Evolutionary conservation across 257 asterid species (phyloP).

Genomic region (Ocimum tenuiflorum): DNA sequence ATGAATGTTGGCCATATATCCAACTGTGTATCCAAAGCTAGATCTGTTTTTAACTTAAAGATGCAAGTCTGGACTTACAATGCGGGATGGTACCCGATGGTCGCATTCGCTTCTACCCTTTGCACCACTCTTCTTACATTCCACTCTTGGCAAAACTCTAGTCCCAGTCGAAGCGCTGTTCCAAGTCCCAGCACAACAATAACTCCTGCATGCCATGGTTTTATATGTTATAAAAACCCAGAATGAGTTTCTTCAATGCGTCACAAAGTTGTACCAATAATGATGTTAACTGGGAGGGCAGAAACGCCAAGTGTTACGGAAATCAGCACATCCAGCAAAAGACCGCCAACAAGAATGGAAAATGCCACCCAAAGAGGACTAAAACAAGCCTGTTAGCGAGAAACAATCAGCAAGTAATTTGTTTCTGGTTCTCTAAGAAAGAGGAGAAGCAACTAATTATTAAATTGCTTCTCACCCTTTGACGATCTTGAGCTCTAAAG

Average conservation of each 20-base stretch:
- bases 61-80: conserved; percentile 27
- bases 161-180: conserved; percentile 66
- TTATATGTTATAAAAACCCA: neutral
- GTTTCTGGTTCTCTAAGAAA: neutral
- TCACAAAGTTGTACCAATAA: conserved; percentile 39
- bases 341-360: conserved; percentile 68
- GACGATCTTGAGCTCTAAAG: conserved; percentile 40
- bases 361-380: conserved; percentile 80
- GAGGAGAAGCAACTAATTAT: conserved; percentile 13
- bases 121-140: conserved; percentile 58
- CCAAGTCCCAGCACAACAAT: conserved; percentile 75
- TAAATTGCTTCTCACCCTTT: conserved; percentile 37
- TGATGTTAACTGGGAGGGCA: conserved; percentile 70
- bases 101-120: conserved; percentile 57
- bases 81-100: conserved; percentile 54
- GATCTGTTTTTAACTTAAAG: neutral
- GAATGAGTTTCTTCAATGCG: neutral
- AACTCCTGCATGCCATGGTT: conserved; percentile 43
- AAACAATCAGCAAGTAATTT: neutral
- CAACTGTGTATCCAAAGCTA: neutral
- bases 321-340: conserved; percentile 65
- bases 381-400: conserved; percentile 47
- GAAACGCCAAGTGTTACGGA: conserved; percentile 70
- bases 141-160: conserved; percentile 77
- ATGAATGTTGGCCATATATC: neutral